These are phyloP conservation scores for Citrus medica DNA, from an alignment of 345 rosid genomes.

Conservation along the genomic window DNA sequence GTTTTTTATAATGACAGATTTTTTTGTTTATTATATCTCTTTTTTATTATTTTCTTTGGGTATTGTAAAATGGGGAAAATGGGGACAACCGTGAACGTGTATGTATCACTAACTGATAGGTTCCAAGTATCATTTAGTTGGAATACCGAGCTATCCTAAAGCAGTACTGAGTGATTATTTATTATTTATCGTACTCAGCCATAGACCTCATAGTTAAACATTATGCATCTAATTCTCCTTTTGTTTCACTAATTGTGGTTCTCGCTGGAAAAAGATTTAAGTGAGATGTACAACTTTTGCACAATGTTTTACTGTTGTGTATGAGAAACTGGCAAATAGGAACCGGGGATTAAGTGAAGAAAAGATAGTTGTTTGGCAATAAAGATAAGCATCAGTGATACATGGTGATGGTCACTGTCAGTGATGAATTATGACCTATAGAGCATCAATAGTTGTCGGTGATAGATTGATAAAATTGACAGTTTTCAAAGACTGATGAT, in stretches of 20 bases:
- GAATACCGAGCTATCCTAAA: conserved; percentile 1
- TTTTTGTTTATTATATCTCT: too few relatives aligned
- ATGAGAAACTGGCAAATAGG: neutral
- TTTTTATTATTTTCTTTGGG: neutral
- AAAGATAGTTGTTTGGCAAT: neutral
- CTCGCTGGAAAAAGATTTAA: neutral
- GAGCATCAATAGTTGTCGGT: too few relatives aligned
- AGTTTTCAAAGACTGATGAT: too few relatives aligned
- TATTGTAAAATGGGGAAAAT: neutral
- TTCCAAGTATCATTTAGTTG: neutral
- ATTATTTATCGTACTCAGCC: neutral
- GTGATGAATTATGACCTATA: neutral
- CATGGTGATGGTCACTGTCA: neutral
- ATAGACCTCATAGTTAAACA: neutral
- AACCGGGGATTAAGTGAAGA: neutral
- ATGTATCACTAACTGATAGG: neutral
- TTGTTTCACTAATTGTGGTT: neutral
- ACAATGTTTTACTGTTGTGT: neutral
- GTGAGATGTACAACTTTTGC: neutral
- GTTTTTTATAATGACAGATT: too few relatives aligned
- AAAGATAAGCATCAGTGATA: neutral
- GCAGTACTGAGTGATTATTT: neutral
- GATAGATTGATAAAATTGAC: too few relatives aligned
- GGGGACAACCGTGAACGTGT: neutral
- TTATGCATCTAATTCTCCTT: neutral